Evolutionary conservation across 2,329 filamentous ascomycete genomes (phyloP), one percentile per base, ranked within the genome.

Genomic region (Talaromyces funiculosus): DNA sequence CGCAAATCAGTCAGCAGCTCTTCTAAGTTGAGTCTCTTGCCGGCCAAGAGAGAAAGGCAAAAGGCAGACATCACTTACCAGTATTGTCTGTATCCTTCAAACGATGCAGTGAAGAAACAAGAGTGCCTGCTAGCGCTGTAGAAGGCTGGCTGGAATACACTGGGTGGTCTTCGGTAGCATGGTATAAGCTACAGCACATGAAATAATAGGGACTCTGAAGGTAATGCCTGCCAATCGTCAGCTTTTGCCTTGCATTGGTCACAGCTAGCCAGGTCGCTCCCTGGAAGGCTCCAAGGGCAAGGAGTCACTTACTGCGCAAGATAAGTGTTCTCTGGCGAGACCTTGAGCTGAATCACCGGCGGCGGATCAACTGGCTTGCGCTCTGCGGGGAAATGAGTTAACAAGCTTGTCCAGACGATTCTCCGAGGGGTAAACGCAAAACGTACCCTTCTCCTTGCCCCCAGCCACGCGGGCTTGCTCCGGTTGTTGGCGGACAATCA

Each of bases 291-390:
- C n/a, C 20, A 33, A 4, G 31, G 69, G 66, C 9, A 70, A 68
- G 62, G 70, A 69, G 14, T 68, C 26, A 78, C 84, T 71, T 81
- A 89, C 84, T 89, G 79, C 74, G 84, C 75, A 18, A 82, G 79
- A 70, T 85, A 84, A 31, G 70, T 72, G 31, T 69, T 71, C 45
- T 62, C 70, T 53, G 75, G 71, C 55, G 73, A 75, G 60, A 86
- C 83, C 73, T 76, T 74, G 51, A 96, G 81, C 75, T 93, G 86
- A 49, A 96, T 80, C 67, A 96, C 90, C 43, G 91, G 91, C 12
- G 91, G 91, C 56, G 77, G 91, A 72, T 96, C 91, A 68, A 96
- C 85, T 7, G 91, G 90, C 74, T 95, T 95, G 66, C 91, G 87
- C 69, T 90, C 89, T 90, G 71, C 60, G 47, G 47, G 47, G 26